Conservation (phyloP, 805 yeast genomes). For the Kluyveromyces lactis region DNA sequence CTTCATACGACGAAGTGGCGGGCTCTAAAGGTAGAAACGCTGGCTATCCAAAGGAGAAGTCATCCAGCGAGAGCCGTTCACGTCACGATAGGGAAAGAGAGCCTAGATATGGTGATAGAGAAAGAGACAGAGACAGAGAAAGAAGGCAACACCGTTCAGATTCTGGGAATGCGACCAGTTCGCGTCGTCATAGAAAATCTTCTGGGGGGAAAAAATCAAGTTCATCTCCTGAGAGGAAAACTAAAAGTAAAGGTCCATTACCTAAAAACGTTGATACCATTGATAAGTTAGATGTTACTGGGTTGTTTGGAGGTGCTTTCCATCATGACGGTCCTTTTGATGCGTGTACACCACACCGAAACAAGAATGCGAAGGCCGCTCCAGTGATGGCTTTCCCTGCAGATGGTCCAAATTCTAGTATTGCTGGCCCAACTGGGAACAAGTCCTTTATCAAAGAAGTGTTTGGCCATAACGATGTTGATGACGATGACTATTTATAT, state of each 20-base stretch:
- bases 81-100: conserved; percentile 18
- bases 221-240: conserved; percentile 27
- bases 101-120: conserved; percentile 10
- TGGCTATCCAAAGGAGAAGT: conserved; percentile 51
- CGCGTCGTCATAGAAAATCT: conserved; percentile 14
- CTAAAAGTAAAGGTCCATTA: conserved; percentile 33
- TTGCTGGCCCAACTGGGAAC: conserved; percentile 61
- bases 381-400: conserved; percentile 95
- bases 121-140: conserved; percentile 13
- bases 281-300: conserved; percentile 93
- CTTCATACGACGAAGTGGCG: conserved; percentile 65
- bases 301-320: conserved; percentile 87
- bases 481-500: conserved; percentile 38
- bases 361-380: conserved; percentile 64
- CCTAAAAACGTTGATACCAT: conserved; percentile 84
- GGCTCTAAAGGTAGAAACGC: conserved; percentile 35
- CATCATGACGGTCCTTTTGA: conserved; percentile 99
- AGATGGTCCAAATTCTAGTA: conserved; percentile 87
- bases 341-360: conserved; percentile 95
- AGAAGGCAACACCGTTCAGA: conserved; percentile 10
- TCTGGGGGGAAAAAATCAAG: conserved; percentile 13
- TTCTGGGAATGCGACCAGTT: conserved; percentile 4
- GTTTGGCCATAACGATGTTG: conserved; percentile 53
- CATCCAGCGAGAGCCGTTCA: conserved; percentile 9
- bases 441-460: conserved; percentile 63